Evolutionary conservation across 2,329 filamentous ascomycete genomes (phyloP).

Genomic region (Purpureocillium lavendulum): DNA sequence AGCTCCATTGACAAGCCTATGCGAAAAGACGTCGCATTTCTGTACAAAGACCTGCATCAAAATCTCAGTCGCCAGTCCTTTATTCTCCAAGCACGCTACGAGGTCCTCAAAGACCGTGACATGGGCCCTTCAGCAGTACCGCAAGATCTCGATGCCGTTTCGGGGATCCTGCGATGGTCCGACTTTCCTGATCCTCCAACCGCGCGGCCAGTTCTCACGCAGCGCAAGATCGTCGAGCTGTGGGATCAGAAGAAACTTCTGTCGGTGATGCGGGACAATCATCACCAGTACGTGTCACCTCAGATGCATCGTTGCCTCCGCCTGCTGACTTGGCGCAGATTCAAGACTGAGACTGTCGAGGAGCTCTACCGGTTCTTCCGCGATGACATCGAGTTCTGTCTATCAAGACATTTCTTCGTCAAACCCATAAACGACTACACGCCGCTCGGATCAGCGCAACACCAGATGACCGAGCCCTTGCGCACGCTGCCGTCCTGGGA

Average conservation of each 20-base stretch:
- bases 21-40: constrained; percentile 24
- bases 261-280: constrained; percentile 41
- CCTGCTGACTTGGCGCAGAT: constrained; percentile 24
- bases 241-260: constrained; percentile 40
- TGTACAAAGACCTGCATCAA: constrained; percentile 47
- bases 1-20: constrained; percentile 27
- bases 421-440: constrained; percentile 22
- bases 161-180: constrained; percentile 46
- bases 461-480: constrained; percentile 9
- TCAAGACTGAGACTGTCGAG: constrained; percentile 44
- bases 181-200: constrained; percentile 52
- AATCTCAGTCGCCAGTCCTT: constrained; percentile 50
- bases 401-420: constrained; percentile 38
- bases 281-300: constrained; percentile 34
- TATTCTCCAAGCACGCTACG: constrained; percentile 45
- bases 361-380: constrained; percentile 45
- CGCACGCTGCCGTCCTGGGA: constrained; percentile 36
- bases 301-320: background rate
- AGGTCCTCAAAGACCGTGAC: constrained; percentile 38
- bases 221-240: constrained; percentile 50
- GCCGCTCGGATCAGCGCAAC: constrained; percentile 19
- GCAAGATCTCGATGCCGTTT: constrained; percentile 31
- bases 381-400: constrained; percentile 45
- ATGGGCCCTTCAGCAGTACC: constrained; percentile 28
- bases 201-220: constrained; percentile 35